Evolutionary conservation across 148 eudicot species (phyloP).

Genomic region (Nepenthes gracilis): DNA sequence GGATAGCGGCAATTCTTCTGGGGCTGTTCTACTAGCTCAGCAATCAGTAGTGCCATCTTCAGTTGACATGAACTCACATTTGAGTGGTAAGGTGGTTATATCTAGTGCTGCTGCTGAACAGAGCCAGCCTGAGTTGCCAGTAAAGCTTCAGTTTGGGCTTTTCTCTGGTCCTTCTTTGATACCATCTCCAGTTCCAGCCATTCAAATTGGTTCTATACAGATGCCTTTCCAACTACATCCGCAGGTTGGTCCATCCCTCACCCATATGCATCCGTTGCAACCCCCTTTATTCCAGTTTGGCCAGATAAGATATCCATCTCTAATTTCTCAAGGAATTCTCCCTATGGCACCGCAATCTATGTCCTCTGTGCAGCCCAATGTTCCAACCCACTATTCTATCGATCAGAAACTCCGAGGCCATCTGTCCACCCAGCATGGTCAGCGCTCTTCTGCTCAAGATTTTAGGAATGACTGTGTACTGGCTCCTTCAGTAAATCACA

Average conservation of each 20-base stretch:
- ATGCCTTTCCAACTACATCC: slow-evolving; percentile 94
- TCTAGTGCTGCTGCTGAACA: slow-evolving; percentile 31
- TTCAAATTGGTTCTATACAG: slow-evolving; percentile 97
- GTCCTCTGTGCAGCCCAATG: slow-evolving; percentile 62
- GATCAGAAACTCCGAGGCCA: slow-evolving; percentile 37
- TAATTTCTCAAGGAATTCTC: slow-evolving; percentile 65
- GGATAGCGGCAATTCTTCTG: slow-evolving; percentile 16
- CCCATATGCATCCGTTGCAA: slow-evolving; percentile 59
- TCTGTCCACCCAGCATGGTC: slow-evolving; percentile 22
- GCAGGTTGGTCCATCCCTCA: slow-evolving; percentile 53
- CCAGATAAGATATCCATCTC: slow-evolving; percentile 65
- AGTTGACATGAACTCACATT: slow-evolving; percentile 13
- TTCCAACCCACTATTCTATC: slow-evolving; percentile 31
- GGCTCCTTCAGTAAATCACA: not conserved
- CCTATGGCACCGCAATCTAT: slow-evolving; percentile 62
- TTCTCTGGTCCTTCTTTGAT: slow-evolving; percentile 90
- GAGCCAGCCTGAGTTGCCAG: slow-evolving; percentile 46
- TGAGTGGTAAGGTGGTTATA: slow-evolving; percentile 25
- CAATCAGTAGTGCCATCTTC: slow-evolving; percentile 21
- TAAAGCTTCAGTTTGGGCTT: slow-evolving; percentile 88
- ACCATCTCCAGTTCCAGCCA: slow-evolving; percentile 91
- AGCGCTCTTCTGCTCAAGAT: slow-evolving; percentile 24
- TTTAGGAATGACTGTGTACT: slow-evolving; percentile 18
- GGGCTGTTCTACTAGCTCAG: slow-evolving; percentile 16
- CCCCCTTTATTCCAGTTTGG: slow-evolving; percentile 89